phyloP scores from a whole-genome alignment of 768 basidiomycete species.

The Lentinula sp. region DNA sequence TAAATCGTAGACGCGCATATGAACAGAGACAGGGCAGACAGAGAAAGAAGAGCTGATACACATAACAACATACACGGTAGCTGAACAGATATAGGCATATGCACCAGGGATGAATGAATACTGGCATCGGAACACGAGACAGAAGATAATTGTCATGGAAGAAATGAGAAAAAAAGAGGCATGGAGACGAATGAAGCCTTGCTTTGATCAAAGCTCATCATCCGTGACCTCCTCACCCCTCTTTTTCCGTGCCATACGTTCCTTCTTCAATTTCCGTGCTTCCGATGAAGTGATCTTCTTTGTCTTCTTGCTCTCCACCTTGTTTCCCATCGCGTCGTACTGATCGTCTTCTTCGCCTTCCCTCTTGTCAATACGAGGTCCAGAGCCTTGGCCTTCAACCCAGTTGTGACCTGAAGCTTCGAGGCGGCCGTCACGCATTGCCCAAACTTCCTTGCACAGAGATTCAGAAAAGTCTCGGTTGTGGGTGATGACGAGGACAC shows the following conservation, averaged over 20 bases:
- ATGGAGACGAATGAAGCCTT: neutral
- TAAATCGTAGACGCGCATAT: neutral
- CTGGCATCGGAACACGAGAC: neutral
- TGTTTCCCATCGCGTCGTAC: slow-evolving; percentile 99
- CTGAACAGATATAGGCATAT: neutral
- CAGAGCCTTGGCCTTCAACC: slow-evolving; percentile 98
- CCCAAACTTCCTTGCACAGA: slow-evolving; percentile 97
- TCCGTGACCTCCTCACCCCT: slow-evolving; percentile 74
- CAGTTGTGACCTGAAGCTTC: slow-evolving; percentile 99
- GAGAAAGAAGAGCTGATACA: neutral
- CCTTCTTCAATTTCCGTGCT: slow-evolving; percentile 93
- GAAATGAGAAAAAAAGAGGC: slow-evolving; percentile 1
- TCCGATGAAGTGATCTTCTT: slow-evolving; percentile 85
- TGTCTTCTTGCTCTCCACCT: slow-evolving; percentile 76
- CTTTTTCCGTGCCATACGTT: slow-evolving; percentile 87
- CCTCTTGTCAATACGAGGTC: slow-evolving; percentile 91
- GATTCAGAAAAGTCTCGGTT: slow-evolving; percentile 99
- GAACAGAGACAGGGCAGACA: neutral
- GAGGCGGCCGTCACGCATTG: slow-evolving; percentile 94
- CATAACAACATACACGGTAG: neutral
- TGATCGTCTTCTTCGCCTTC: slow-evolving; percentile 85
- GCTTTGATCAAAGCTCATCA: slow-evolving; percentile 45
- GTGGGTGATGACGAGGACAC: slow-evolving; percentile 97
- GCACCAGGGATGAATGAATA: neutral
- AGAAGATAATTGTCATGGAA: slow-evolving; percentile 4